Evolutionary conservation across 495 filamentous ascomycete species (phyloP).

Genomic region (Hapsidospora chrysogenum): DNA sequence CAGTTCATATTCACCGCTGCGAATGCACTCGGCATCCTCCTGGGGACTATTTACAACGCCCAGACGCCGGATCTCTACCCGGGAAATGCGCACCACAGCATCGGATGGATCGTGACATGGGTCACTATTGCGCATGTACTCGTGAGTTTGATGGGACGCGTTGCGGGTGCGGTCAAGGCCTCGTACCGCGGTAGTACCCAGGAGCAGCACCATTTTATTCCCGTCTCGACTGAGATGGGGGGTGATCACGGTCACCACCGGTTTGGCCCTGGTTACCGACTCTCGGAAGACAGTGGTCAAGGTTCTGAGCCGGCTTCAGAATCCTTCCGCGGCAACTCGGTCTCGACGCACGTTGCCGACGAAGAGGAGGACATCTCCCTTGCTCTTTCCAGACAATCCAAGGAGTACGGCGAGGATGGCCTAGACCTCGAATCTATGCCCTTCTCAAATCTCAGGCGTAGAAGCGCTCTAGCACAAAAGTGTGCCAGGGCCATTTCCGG

Average conservation of each 20-base stretch:
- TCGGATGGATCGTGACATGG: conserved; percentile 76
- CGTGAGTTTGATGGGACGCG: conserved; percentile 43
- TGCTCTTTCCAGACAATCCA: no score
- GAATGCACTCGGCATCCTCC: conserved; percentile 53
- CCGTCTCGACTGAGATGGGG: conserved; percentile 46
- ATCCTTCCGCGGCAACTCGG: conserved; percentile 45
- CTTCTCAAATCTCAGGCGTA: conserved; percentile 5
- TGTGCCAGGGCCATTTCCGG: conserved; percentile 19
- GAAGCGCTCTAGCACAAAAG: conserved; percentile 12
- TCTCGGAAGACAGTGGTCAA: conserved; percentile 78
- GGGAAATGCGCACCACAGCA: conserved; percentile 74
- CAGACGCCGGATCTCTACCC: conserved; percentile 79
- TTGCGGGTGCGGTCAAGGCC: conserved; percentile 20
- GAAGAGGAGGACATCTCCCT: conserved; percentile 32
- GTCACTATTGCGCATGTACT: conserved; percentile 50
- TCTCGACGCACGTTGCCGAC: conserved; percentile 28
- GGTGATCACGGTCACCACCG: conserved; percentile 34
- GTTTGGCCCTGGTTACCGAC: conserved; percentile 38
- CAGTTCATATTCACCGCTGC: conserved; percentile 62
- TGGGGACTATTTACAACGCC: conserved; percentile 63
- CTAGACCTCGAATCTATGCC: conserved; percentile 18
- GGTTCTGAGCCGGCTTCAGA: conserved; percentile 61
- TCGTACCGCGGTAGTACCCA: conserved; percentile 10
- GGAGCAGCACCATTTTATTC: conserved; percentile 40
- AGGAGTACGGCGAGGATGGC: conserved; percentile 31